Evolutionary conservation across 1,284 basidiomycete species (phyloP).

Genomic region (Phenoliferia sp.): DNA sequence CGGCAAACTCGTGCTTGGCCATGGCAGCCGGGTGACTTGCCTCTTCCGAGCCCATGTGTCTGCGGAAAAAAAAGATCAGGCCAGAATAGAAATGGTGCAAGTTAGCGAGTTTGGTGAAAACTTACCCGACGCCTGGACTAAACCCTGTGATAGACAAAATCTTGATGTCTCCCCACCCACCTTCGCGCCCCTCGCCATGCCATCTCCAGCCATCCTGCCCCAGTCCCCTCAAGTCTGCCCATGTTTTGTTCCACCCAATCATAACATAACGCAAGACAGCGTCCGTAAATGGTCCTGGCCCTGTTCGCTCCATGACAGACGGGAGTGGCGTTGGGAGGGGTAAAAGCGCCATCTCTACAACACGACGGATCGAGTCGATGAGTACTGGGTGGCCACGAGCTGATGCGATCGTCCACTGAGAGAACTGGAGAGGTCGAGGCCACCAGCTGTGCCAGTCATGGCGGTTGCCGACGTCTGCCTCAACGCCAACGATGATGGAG

Average conservation of each 20-base stretch:
- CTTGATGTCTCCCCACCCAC: constrained; percentile 26
- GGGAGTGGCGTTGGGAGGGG: not conserved
- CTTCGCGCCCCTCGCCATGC: constrained; percentile 1
- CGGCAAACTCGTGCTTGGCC: constrained; percentile 25
- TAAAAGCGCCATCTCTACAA: constrained; percentile 19
- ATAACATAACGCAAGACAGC: constrained; percentile 30
- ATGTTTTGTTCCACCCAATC: constrained; percentile 23
- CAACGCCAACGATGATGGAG: constrained; percentile 31
- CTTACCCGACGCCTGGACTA: constrained; percentile 33
- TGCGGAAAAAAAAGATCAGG: not conserved
- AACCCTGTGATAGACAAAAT: constrained; percentile 30
- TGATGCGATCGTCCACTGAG: constrained; percentile 33
- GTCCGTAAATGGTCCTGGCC: constrained; percentile 33
- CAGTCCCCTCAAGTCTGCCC: constrained; percentile 19
- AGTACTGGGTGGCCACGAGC: constrained; percentile 33
- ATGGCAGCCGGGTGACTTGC: constrained; percentile 19
- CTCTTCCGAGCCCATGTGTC: constrained; percentile 26
- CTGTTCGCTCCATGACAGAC: constrained; percentile 30
- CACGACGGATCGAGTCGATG: constrained; percentile 30
- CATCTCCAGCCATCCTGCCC: constrained; percentile 20
- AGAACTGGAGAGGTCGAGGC: constrained; percentile 33
- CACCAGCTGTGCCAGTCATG: constrained; percentile 32
- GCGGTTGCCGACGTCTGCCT: constrained; percentile 29
- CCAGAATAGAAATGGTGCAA: not conserved
- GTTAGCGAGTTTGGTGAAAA: not conserved